phyloP scores from a whole-genome alignment of 2,329 filamentous ascomycete genomes.

The Ophiostoma tasmaniense region DNA sequence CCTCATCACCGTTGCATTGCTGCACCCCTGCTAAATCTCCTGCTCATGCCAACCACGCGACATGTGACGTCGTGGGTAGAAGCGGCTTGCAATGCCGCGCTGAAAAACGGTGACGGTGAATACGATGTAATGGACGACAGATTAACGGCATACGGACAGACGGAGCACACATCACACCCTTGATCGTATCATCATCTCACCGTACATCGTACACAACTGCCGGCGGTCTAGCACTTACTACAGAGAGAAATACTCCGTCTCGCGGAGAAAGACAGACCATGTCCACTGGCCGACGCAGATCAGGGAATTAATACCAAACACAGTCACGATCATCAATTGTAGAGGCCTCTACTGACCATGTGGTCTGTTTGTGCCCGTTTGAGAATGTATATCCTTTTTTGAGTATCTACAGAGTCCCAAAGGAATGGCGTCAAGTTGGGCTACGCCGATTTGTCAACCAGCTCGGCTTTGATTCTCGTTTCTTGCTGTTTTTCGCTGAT shows the following conservation, averaged over 20 bases:
- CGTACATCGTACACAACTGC: not conserved
- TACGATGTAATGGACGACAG: too few relatives aligned
- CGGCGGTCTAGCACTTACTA: not conserved
- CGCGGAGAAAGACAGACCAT: not conserved
- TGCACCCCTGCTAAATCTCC: not conserved
- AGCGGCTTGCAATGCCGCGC: not conserved
- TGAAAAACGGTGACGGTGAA: not conserved
- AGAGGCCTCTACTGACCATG: not conserved
- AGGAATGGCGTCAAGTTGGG: not conserved
- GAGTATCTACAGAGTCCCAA: too few relatives aligned
- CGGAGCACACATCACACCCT: too few relatives aligned
- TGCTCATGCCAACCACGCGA: not conserved
- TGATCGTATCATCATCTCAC: too few relatives aligned
- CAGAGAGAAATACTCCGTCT: not conserved
- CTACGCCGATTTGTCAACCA: not conserved
- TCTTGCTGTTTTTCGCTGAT: not conserved
- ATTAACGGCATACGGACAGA: too few relatives aligned
- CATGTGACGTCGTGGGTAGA: not conserved
- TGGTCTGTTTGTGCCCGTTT: not conserved
- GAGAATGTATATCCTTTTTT: not conserved
- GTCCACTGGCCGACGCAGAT: not conserved
- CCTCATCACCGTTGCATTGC: not conserved
- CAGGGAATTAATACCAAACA: not conserved
- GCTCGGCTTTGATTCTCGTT: not conserved
- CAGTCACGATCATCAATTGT: not conserved